Conservation (phyloP, 2,329 filamentous ascomycete species). For the Clarireedia monteithiana region DNA sequence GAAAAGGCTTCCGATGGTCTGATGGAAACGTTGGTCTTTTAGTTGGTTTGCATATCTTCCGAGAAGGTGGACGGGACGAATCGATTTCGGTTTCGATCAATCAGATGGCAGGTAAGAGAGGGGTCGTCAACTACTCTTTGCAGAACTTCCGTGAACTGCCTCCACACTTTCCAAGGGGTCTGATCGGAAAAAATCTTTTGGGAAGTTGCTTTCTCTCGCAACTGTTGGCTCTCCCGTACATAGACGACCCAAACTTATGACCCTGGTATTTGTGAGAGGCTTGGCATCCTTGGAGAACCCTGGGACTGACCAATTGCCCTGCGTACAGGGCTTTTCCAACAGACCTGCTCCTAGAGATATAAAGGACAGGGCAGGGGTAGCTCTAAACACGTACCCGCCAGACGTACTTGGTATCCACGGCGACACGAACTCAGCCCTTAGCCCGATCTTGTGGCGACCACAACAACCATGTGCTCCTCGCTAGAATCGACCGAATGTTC, state of each 20-base stretch:
- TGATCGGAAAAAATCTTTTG: neutral
- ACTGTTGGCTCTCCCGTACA: neutral
- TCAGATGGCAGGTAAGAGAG: neutral
- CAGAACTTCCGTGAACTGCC: neutral
- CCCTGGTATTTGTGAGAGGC: neutral
- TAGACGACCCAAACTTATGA: slow-evolving; percentile 6
- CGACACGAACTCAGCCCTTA: slow-evolving; percentile 16
- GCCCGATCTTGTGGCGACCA: slow-evolving; percentile 16
- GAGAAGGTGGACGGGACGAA: neutral
- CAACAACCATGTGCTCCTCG: slow-evolving; percentile 18
- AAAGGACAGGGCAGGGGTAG: neutral
- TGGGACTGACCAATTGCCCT: slow-evolving; percentile 1
- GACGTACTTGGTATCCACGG: slow-evolving; percentile 10
- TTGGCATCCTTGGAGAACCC: slow-evolving; percentile 2
- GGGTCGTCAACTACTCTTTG: neutral
- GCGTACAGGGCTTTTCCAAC: neutral
- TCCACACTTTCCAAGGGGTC: neutral
- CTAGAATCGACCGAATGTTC: slow-evolving; percentile 12
- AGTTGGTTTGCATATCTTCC: neutral
- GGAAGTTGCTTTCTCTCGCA: neutral
- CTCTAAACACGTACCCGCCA: slow-evolving; percentile 2
- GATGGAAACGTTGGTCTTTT: neutral
- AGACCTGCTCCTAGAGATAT: neutral
- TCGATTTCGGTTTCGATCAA: neutral
- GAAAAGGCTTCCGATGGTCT: neutral